Conservation (phyloP, 257 asterid species). For the Solanum ahanhuiri region DNA sequence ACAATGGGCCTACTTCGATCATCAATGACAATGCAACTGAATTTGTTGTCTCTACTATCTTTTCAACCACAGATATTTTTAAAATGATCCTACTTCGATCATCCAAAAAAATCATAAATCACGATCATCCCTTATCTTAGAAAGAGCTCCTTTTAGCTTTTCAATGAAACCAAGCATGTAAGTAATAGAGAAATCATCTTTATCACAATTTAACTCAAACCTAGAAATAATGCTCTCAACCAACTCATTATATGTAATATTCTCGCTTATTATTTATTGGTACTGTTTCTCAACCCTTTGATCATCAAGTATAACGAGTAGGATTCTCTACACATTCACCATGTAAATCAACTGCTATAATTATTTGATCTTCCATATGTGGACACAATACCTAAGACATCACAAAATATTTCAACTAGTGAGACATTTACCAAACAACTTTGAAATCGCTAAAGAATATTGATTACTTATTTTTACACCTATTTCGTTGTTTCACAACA, state of each 20-base stretch:
- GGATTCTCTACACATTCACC: not conserved
- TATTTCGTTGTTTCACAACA: not conserved
- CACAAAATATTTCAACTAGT: not conserved
- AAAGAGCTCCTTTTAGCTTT: too few relatives aligned
- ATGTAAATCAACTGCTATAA: not conserved
- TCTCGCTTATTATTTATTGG: not conserved
- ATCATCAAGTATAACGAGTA: not conserved
- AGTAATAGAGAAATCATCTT: too few relatives aligned
- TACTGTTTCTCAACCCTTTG: not conserved
- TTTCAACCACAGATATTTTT: too few relatives aligned
- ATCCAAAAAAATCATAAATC: too few relatives aligned
- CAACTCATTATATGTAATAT: too few relatives aligned
- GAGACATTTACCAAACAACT: not conserved
- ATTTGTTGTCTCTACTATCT: not conserved
- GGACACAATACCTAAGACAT: not conserved
- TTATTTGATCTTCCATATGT: too few relatives aligned
- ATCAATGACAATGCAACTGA: not conserved
- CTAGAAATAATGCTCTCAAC: too few relatives aligned
- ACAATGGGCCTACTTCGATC: too few relatives aligned
- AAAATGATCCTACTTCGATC: too few relatives aligned
- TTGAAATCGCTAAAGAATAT: not conserved
- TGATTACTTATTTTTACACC: not conserved
- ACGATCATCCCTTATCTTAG: too few relatives aligned
- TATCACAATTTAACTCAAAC: too few relatives aligned
- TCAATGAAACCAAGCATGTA: too few relatives aligned